A percentile compares a stretch with the other conserved stretches of the same genome.
Conservation (phyloP, 768 basidiomycete genomes). For the Pholiota molesta region DNA sequence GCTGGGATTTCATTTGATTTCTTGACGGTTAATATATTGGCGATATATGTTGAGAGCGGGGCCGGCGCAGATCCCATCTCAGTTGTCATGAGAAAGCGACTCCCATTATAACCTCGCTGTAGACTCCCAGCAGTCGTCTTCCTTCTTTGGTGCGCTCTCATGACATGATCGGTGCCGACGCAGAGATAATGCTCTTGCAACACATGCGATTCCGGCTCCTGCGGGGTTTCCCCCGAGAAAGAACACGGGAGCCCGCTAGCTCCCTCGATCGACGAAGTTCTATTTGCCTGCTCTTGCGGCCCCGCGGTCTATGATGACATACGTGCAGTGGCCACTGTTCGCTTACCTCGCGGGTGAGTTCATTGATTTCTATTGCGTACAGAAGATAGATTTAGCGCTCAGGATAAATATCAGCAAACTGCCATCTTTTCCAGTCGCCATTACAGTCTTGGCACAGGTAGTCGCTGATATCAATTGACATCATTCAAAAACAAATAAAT, state of each 20-base stretch:
- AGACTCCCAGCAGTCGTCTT: not conserved
- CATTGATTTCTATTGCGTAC: not conserved
- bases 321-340: not conserved
- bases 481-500: not conserved
- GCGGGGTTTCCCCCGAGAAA: conserved; percentile 18
- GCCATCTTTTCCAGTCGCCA: not conserved
- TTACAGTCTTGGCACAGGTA: not conserved
- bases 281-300: not conserved
- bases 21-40: not conserved
- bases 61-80: not conserved
- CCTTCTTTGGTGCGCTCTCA: not conserved
- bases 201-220: conserved; percentile 14
- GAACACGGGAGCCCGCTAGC: not conserved
- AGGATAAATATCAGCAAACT: not conserved
- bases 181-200: not conserved
- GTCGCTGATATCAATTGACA: not conserved
- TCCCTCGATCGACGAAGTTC: conserved; percentile 9
- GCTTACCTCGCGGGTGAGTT: not conserved
- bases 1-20: not conserved
- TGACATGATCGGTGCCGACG: conserved; percentile 21
- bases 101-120: not conserved
- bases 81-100: not conserved
- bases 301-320: not conserved
- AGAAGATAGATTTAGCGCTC: not conserved
- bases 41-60: conserved; percentile 4